These are phyloP conservation scores for Dryadomyces quercus-mongolicae DNA, from an alignment of 2,329 filamentous ascomycete genomes.

Conservation along the genomic window DNA sequence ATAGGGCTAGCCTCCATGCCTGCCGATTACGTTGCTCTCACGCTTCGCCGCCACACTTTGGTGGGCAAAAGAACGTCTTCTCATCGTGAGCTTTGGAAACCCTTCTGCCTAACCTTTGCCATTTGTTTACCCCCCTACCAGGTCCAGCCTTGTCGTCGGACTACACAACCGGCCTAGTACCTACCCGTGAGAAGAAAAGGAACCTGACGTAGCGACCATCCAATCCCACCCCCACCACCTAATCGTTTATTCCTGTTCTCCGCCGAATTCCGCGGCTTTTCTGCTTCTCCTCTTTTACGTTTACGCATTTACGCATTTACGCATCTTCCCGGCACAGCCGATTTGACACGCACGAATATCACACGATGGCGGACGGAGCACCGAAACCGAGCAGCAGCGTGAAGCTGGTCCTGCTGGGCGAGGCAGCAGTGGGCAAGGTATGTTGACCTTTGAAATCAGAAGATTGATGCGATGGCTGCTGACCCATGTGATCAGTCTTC, in stretches of 20 bases:
- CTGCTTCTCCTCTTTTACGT: not conserved
- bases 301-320: not conserved
- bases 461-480: not conserved
- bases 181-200: too few species aligned
- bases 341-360: not conserved
- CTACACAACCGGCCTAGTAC: too few species aligned
- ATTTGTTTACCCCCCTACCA: not conserved
- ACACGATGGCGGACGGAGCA: conserved; percentile 53
- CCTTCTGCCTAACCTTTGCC: not conserved
- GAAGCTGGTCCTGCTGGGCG: conserved; percentile 94
- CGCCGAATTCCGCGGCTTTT: not conserved
- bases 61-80: not conserved
- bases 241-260: not conserved
- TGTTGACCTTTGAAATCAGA: conserved; percentile 5
- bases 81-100: not conserved
- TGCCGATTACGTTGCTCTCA: conserved; percentile 12
- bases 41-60: conserved; percentile 6
- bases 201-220: too few species aligned
- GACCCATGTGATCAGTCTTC: conserved; percentile 54
- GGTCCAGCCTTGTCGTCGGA: too few species aligned
- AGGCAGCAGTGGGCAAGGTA: conserved; percentile 98
- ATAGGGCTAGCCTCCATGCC: conserved; percentile 8
- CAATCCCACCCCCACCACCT: too few species aligned
- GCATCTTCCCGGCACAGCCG: not conserved
- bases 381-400: conserved; percentile 98